Conservation (phyloP, 139 green algal genomes). For the Micractinium conductrix region DNA sequence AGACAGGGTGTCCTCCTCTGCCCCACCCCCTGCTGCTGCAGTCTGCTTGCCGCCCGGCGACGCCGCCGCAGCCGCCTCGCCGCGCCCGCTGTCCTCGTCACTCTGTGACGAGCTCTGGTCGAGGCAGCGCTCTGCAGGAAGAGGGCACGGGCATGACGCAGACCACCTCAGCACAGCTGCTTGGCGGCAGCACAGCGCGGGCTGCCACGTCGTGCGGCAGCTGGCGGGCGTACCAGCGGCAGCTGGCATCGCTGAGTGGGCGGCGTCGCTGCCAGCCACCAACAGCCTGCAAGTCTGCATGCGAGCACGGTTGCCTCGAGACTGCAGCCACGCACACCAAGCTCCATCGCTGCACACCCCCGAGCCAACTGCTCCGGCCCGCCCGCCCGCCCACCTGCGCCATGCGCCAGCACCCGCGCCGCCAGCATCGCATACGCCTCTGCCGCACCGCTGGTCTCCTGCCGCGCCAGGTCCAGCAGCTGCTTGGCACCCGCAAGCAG, state of each 20-base stretch:
- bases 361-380: no score
- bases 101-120: neutral
- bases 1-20: neutral
- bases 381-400: neutral
- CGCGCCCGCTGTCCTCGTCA: neutral
- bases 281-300: no score
- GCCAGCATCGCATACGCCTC: conserved; percentile 20
- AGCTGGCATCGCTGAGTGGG: no score
- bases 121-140: conserved; percentile 14
- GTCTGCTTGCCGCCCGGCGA: neutral
- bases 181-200: no score
- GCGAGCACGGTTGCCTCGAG: no score
- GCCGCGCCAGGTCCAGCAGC: conserved; percentile 24
- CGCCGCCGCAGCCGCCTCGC: neutral
- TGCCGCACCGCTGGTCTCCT: neutral
- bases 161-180: no score
- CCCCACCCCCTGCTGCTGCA: no score
- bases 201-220: no score
- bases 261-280: no score
- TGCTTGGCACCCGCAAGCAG: conserved; percentile 24
- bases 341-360: no score
- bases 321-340: no score
- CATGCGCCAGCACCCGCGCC: conserved; percentile 11
- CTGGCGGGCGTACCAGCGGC: no score
- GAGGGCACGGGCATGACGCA: neutral